Percentiles rank a stretch among this genome's conserved stretches.
Evolutionary conservation across 2,329 filamentous ascomycete species (phyloP).

Genomic region (Teratosphaeria viscida): DNA sequence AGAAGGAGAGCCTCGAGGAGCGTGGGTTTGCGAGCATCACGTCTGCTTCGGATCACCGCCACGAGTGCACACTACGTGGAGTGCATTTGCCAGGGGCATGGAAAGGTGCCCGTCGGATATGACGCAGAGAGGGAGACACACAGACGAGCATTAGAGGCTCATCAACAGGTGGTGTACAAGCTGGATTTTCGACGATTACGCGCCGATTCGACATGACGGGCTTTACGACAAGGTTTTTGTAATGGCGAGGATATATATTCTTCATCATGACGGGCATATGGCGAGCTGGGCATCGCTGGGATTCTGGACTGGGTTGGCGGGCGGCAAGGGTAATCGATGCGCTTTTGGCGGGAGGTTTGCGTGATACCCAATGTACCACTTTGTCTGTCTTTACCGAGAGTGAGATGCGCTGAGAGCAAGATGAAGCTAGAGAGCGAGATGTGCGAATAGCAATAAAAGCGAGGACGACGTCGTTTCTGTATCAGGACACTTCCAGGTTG

Average conservation of each 20-base stretch:
- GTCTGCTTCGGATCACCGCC: not conserved
- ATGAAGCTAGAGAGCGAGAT: not conserved
- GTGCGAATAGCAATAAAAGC: not conserved
- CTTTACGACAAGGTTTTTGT: not conserved
- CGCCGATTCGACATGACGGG: no score
- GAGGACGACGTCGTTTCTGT: not conserved
- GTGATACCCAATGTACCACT: not conserved
- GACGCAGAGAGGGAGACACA: not conserved
- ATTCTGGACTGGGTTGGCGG: not conserved
- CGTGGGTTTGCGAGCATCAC: not conserved
- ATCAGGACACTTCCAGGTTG: no score
- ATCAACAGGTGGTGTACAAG: no score
- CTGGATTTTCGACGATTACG: no score
- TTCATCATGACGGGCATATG: not conserved
- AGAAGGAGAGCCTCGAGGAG: not conserved
- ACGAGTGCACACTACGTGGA: no score
- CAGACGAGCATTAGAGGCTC: not conserved
- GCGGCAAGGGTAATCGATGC: not conserved
- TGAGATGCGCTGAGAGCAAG: not conserved
- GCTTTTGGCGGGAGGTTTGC: not conserved
- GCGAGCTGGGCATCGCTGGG: not conserved
- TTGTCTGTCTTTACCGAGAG: not conserved
- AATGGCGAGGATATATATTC: not conserved
- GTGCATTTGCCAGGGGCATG: not conserved
- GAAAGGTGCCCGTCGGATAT: not conserved